Base-by-base conservation (phyloP, 164 flowering plant genomes). In the Berberis vulgaris region DNA sequence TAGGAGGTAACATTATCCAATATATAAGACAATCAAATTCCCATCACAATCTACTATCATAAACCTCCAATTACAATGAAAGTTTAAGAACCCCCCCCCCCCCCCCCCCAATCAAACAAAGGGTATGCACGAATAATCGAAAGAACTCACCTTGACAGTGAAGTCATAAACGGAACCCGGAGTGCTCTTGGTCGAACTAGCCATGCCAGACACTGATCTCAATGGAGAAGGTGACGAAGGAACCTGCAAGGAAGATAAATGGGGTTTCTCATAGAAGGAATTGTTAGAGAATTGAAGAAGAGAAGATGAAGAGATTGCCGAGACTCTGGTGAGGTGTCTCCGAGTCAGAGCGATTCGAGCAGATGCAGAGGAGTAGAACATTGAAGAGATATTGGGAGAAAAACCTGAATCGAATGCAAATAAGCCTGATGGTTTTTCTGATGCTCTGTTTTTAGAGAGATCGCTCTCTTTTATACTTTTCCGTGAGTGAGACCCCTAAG, bases 61-160 rank as follows among this genome's bases (percentile, higher is more conserved):
- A 59, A 10, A 45, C 63, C 55, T 40, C 6, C 61, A 45, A 59
- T 61, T 7, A 49, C 7, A 62, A 60, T 39, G 12, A 63, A 26
- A 59, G 61, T 13, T 41, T 10, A 47, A 7, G 47, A 57, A 57
- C 43, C 45, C 5, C 7, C 49, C 53, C 3, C 40, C 1, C 3
- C 41, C 56, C 10, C 46, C 49, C 7, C 45, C 1, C 45, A 13
- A 42, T 43, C 0, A 61, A 26, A 26, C 26, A 26, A 26, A 26
- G 26, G 26, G 26, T 26, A 26, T 26, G 26, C 26, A 26, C 26
- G 50, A 40, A 5, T 0, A 1, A 38, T 26, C 26, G 44, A 50
- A 45, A 7, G n/a, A 53, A 54, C 76, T 1, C 63, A 85, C 90
- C 83, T 85, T 84, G 40, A 86, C 88, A 59, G 84, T 80, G 74